Base-by-base conservation (phyloP, 108 stramenopile genomes). In the Licmophora abbreviata region DNA sequence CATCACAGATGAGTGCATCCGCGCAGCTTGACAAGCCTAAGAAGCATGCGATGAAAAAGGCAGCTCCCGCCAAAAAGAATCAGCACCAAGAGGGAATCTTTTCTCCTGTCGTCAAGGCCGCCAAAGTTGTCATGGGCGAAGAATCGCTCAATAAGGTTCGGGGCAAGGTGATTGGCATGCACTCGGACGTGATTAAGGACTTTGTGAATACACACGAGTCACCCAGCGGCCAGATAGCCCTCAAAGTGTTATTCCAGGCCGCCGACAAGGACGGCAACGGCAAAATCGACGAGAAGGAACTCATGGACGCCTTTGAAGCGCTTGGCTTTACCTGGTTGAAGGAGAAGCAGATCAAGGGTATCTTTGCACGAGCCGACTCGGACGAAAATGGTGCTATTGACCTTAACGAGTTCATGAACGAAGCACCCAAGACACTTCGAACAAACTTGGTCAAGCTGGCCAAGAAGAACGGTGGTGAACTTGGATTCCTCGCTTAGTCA, bases 381-480 rank as follows among this genome's bases (percentile, higher is more conserved):
- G 74, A 85, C 41, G 66, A 64, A 21, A 74, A 90, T 50, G 81
- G 76, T 2, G 44, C 54, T 34, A 68, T 91, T 29, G 63, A 59
- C 26, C 51, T 79, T n/a, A 84, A 91, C 8, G 84, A 91, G 53
- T 91, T 70, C 47, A 54, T 65, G 54, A 28, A 44, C 7, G 84
- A 81, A 60, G 82, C 85, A 7, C 89, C 85, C 10, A 79, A 65
- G 50, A 85, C 83, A 20, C 61, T 92, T 1, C 66, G 56, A 42
- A 81, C 79, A 5, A 85, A 87, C 37, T 58, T 92, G 53, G 67
- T 83, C 36, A 92, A 85, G 65, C 59, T 92, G 34, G 90, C 90
- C 21, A 92, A 92, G 83, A 71, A 68, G 38, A 92, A 92, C 47
- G 90, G 90, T 23, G 83, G 78, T 30, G 85, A 87, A 24, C 57